Evolutionary conservation across 257 asterid species (phyloP).

Genomic region (Echium plantagineum): DNA sequence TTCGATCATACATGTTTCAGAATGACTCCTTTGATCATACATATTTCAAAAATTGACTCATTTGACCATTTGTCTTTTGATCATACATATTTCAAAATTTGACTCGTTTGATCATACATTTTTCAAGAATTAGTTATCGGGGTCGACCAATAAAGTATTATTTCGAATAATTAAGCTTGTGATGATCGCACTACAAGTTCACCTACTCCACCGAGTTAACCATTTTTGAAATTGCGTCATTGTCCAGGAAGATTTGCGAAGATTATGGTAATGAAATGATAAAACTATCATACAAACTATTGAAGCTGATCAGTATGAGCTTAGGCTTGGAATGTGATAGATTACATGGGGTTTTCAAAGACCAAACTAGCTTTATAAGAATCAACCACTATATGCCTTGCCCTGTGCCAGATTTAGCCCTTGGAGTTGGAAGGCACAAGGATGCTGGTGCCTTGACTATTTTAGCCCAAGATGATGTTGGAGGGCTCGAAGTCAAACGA

Average conservation of each 20-base stretch:
- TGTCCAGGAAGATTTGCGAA: constrained; percentile 55
- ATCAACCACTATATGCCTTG: constrained; percentile 64
- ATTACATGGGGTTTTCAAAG: constrained; percentile 35
- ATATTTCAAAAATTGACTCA: no score
- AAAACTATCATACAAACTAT: constrained; percentile 37
- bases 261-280: constrained; percentile 39
- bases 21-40: no score
- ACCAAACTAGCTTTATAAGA: constrained; percentile 47
- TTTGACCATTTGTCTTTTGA: no score
- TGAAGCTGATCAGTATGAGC: constrained; percentile 44
- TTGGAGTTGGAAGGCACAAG: constrained; percentile 71
- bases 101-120: no score
- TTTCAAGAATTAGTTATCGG: no score
- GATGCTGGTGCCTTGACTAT: constrained; percentile 52
- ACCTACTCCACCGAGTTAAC: no score
- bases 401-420: constrained; percentile 60
- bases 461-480: constrained; percentile 57
- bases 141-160: no score
- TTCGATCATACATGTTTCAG: no score
- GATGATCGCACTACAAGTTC: no score
- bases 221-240: no score
- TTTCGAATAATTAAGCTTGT: no score
- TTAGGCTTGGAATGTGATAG: constrained; percentile 38
- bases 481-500: constrained; percentile 65
- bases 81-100: no score